Evolutionary conservation across 108 stramenopile genomes (phyloP).

Genomic region (Stephanodiscus triporus): DNA sequence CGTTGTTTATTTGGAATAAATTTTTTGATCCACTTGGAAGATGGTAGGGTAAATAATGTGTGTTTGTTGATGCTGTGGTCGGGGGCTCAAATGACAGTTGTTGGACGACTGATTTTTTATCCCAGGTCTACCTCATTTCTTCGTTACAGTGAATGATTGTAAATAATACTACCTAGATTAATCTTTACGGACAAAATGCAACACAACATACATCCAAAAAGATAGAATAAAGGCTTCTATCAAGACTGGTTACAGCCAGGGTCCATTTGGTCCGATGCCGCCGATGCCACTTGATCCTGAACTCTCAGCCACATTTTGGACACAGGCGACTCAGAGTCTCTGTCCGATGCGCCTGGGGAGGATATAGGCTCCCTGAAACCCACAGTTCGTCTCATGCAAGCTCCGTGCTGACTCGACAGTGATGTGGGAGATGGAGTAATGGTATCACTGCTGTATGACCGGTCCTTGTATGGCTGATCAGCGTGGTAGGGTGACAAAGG

Average conservation of each 20-base stretch:
- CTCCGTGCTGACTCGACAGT: constrained; percentile 26
- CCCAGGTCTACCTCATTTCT: too few species aligned
- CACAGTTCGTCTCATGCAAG: constrained; percentile 35
- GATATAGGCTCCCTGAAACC: constrained; percentile 7
- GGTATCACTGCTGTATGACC: constrained; percentile 3
- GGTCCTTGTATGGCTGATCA: constrained; percentile 7
- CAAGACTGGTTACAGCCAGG: constrained; percentile 12
- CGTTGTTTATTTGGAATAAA: constrained; percentile 54
- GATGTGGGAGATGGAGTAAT: constrained; percentile 1
- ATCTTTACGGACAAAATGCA: not conserved
- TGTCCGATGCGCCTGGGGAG: not conserved
- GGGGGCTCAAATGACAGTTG: not conserved
- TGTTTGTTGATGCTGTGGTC: not conserved
- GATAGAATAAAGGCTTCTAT: not conserved
- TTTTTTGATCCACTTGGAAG: not conserved
- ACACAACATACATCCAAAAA: not conserved
- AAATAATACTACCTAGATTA: not conserved
- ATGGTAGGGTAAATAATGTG: not conserved
- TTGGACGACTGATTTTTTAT: constrained; percentile 17
- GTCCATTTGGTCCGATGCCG: not conserved
- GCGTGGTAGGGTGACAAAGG: constrained; percentile 26
- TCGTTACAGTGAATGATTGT: too few species aligned
- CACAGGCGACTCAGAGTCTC: not conserved
- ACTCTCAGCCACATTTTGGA: constrained; percentile 12
- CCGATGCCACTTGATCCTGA: constrained; percentile 12